Evolutionary conservation across 305 asterid species (phyloP), one percentile per base, ranked within the genome.

Genomic region (Salvia sclarea): DNA sequence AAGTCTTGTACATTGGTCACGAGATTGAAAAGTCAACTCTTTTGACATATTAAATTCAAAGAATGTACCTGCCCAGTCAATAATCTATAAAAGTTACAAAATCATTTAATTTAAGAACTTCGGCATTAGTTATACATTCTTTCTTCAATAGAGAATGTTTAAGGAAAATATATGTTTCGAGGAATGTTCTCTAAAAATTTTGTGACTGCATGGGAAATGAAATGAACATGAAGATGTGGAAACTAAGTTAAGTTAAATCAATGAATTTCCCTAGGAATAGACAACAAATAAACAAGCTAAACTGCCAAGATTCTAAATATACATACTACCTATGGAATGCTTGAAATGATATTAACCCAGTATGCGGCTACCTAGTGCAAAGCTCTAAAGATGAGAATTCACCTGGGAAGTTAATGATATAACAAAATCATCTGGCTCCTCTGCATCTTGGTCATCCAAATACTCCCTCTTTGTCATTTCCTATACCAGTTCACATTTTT

Each of bases 391-490:
- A 65, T 30, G 66, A 73, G 48, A 61, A 69, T 85, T 79, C 57
- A 90, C 99, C 92, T 88, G 97, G 75, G 98, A 88, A 62, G 96
- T 88, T 76, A 95, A 76, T 31, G 99, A 88, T 75, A 95, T 89
- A 47, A 95, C 83, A 79, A 84, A 91, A 77, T 95, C 99, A 81
- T 95, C 98, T 40, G 99, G 99, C 83, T 95, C 99, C 84, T 95
- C 99, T 18, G 96, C 96, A 79, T 95, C 99, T 86, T 89, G 95
- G 83, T 91, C 99, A 61, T 91, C 99, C 90, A 91, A 78, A 80
- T 91, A 95, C 70, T 88, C 91, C 77, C 85, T 81, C 75, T 84
- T 95, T 20, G 92, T 80, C 97, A 95, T 91, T 79, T 88, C 95
- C 99, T 95, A 75, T 38, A 79, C 24, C 72, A 58, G 66, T 66